Percentiles rank a stretch among this genome's conserved stretches.
phyloP scores from a whole-genome alignment of 225 moss, liverwort and hornwort species.

The Bryoerythrophyllum caledonicum region DNA sequence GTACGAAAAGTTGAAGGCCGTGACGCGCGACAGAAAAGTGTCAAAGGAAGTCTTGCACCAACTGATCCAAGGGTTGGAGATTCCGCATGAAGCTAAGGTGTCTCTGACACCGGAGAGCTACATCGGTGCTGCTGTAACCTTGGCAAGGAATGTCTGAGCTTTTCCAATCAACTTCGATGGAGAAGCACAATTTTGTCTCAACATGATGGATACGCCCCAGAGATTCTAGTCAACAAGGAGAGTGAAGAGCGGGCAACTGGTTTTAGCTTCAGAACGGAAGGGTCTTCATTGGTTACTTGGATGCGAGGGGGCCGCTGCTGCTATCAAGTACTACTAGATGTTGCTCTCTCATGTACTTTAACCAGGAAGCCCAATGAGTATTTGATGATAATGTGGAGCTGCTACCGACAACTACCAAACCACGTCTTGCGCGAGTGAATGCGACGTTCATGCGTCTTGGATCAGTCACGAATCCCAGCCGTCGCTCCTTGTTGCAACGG shows the following conservation, averaged over 20 bases:
- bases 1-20: constrained; percentile 84
- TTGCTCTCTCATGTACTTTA: constrained; percentile 51
- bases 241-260: not conserved
- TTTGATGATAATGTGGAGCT: constrained; percentile 48
- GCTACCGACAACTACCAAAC: constrained; percentile 76
- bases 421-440: constrained; percentile 78
- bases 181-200: constrained; percentile 17
- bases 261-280: not conserved
- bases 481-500: constrained; percentile 66
- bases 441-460: constrained; percentile 95
- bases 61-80: constrained; percentile 66
- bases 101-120: constrained; percentile 71
- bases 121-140: constrained; percentile 60
- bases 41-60: constrained; percentile 73
- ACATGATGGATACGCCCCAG: not conserved
- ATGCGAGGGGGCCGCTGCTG: constrained; percentile 11
- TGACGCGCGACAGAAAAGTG: constrained; percentile 78
- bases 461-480: constrained; percentile 79
- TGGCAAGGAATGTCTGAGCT: constrained; percentile 57
- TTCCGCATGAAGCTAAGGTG: constrained; percentile 62
- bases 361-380: constrained; percentile 60
- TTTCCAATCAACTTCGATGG: not conserved
- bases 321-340: constrained; percentile 38
- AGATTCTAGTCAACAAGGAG: not conserved
- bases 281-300: constrained; percentile 7